Conservation (phyloP, 495 filamentous ascomycete species). For the Xylaria grammica region DNA sequence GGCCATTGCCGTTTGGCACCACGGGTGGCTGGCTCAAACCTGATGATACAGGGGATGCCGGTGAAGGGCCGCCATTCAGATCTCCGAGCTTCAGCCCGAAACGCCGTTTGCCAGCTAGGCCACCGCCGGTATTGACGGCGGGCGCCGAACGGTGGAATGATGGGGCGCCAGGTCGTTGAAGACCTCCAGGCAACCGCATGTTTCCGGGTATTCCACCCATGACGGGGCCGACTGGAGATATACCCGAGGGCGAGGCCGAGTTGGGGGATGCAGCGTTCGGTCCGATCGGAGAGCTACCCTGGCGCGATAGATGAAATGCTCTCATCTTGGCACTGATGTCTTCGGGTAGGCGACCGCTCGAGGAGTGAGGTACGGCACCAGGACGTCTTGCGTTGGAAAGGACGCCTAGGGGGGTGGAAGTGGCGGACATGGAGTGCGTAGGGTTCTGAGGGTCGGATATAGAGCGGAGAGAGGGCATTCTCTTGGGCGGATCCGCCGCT, state of each 20-base stretch:
- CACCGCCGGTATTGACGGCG: slow-evolving; percentile 37
- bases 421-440: slow-evolving; percentile 64
- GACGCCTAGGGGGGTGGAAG: slow-evolving; percentile 80
- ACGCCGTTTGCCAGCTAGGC: slow-evolving; percentile 35
- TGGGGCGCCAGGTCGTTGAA: slow-evolving; percentile 47
- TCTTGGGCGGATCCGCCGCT: slow-evolving; percentile 42
- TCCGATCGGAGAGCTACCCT: slow-evolving; percentile 32
- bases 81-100: slow-evolving; percentile 49
- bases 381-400: slow-evolving; percentile 79
- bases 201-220: slow-evolving; percentile 46
- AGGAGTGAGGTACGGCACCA: slow-evolving; percentile 57
- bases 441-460: slow-evolving; percentile 58
- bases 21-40: slow-evolving; percentile 8
- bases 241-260: slow-evolving; percentile 61
- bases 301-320: slow-evolving; percentile 67
- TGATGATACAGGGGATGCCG: slow-evolving; percentile 25
- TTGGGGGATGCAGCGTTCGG: slow-evolving; percentile 28
- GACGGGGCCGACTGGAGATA: slow-evolving; percentile 53
- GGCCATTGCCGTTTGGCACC: slow-evolving; percentile 41
- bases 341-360: slow-evolving; percentile 66
- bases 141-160: slow-evolving; percentile 56
- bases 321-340: slow-evolving; percentile 84
- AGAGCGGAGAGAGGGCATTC: slow-evolving; percentile 60
- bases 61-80: slow-evolving; percentile 36
- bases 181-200: slow-evolving; percentile 47